Base-by-base conservation (phyloP, 2,329 filamentous ascomycete species). In the Aureobasidium sp. region DNA sequence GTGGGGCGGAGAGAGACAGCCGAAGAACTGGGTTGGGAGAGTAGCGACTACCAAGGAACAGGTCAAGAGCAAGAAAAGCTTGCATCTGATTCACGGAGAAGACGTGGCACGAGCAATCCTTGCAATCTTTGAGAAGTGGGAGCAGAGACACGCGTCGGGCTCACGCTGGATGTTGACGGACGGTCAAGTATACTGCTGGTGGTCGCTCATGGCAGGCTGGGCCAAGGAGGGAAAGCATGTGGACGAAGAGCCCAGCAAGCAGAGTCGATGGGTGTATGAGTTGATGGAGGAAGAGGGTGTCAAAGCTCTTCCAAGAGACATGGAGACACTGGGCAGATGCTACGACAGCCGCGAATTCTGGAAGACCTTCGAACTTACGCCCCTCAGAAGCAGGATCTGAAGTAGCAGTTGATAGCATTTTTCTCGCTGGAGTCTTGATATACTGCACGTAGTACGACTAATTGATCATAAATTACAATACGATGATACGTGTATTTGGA, bases 141-240 rank as follows among this genome's bases (percentile, higher is more conserved):
- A 73, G 47, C 54, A 21, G 21, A 21, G 21, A 1, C 21, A 67
- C 16, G 62, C 42, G 21, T 30, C 48, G 42, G 79, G 78, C 0
- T 75, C 81, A 71, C 72, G 85, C 65, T 88, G 82, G 82, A 80
- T 88, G 66, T 64, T 88, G 16, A 82, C 82, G 3, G 85, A 88
- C 69, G 69, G 84, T 63, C 77, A 83, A 49, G 82, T 85, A 16
- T 88, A 88, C 68, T 85, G 88, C 69, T 89, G 86, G 86, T 88
- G 84, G 81, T 77, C 80, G 63, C 66, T 85, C 61, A 74, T 82
- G 36, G 76, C 77, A 55, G 78, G 78, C 0, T 85, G 80, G 78
- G 80, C 77, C 6, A 68, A 71, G 68, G 67, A 73, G 48, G 57
- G 57, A 5, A 66, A 71, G 68, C 70, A 62, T 70, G 71, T 57